Evolutionary conservation across 129 eudicot species (phyloP).

Genomic region (Flaveria brownii): DNA sequence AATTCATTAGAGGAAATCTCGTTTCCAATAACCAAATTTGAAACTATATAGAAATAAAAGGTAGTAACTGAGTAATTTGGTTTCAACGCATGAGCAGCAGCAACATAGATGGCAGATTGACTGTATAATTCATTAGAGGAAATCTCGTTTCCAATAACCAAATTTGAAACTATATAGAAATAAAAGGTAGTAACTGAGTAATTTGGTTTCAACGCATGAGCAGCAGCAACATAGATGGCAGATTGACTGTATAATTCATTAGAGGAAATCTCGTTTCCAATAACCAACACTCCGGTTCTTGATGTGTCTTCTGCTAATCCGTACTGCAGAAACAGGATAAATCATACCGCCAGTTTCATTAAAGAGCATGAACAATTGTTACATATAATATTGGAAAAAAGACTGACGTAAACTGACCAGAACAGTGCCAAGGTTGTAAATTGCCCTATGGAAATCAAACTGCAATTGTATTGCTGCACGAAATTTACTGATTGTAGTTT

Average conservation of each 20-base stretch:
- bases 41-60: neutral
- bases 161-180: neutral
- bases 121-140: conserved; percentile 80
- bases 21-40: conserved; percentile 40
- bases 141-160: conserved; percentile 51
- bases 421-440: conserved; percentile 95
- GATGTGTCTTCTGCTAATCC: conserved; percentile 97
- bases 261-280: conserved; percentile 61
- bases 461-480: conserved; percentile 95
- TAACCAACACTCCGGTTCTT: conserved; percentile 67
- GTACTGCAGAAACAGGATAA: conserved; percentile 50
- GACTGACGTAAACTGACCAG: conserved; percentile 58
- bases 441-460: conserved; percentile 93
- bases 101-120: conserved; percentile 86
- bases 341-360: neutral
- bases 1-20: conserved; percentile 75
- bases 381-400: neutral
- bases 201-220: conserved; percentile 88
- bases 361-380: neutral
- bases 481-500: conserved; percentile 80
- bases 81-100: conserved; percentile 93
- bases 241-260: conserved; percentile 86
- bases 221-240: conserved; percentile 92
- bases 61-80: conserved; percentile 78
- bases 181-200: conserved; percentile 57